These are phyloP conservation scores for Rhazya stricta DNA, from an alignment of 257 asterid genomes.

Conservation along the genomic window DNA sequence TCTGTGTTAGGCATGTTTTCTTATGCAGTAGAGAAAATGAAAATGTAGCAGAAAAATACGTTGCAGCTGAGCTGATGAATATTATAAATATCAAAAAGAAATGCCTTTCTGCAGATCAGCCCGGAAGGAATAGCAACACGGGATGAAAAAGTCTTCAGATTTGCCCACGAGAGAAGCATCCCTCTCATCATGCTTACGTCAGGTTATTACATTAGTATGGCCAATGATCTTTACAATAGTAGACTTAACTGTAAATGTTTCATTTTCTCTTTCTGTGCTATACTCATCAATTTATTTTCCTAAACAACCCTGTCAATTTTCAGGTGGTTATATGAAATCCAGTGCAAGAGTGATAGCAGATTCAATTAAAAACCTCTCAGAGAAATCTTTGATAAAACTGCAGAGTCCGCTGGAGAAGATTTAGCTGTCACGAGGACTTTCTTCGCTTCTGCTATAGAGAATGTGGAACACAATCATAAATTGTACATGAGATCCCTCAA, in stretches of 20 bases:
- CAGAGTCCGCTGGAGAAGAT: conserved; percentile 23
- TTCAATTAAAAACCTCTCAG: conserved; percentile 65
- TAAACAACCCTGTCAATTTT: neutral
- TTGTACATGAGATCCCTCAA: conserved; percentile 26
- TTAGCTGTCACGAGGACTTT: neutral
- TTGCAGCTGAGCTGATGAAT: neutral
- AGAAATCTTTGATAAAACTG: conserved; percentile 60
- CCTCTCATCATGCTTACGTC: conserved; percentile 95
- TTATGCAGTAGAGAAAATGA: neutral
- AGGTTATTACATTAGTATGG: conserved; percentile 35
- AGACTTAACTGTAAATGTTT: neutral
- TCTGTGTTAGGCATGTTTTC: neutral
- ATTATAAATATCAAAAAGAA: conserved; percentile 6
- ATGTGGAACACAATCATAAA: neutral
- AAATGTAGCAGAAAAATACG: neutral
- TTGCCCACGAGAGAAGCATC: conserved; percentile 57
- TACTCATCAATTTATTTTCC: neutral
- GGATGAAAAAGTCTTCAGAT: conserved; percentile 78
- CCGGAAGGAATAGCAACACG: conserved; percentile 73
- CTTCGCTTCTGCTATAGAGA: neutral
- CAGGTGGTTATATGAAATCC: conserved; percentile 97
- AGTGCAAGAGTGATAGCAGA: conserved; percentile 86
- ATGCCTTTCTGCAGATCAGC: conserved; percentile 52
- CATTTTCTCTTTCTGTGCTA: neutral
- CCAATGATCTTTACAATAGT: neutral